Conservation (phyloP, 495 filamentous ascomycete species). For the Aspergillus sclerotiicarbonarius region DNA sequence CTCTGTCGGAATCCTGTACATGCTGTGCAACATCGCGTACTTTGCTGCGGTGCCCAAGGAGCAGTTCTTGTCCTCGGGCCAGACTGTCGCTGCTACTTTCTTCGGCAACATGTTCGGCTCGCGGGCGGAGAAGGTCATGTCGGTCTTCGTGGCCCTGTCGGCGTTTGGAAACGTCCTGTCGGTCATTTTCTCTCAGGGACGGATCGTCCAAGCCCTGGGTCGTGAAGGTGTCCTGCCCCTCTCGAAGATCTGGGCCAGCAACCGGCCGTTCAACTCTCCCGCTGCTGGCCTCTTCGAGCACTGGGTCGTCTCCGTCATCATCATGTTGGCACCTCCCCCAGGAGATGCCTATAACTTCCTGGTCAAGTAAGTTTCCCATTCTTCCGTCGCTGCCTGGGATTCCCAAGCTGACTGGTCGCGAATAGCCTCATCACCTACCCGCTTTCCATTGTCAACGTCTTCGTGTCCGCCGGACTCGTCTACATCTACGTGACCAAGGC, state of each 20-base stretch:
- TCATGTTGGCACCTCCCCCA: constrained; percentile 61
- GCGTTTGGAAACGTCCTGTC: constrained; percentile 69
- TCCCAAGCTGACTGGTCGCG: constrained; percentile 22
- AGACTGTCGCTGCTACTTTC: constrained; percentile 61
- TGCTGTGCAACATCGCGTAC: constrained; percentile 70
- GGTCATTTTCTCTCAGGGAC: constrained; percentile 67
- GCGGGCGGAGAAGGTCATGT: constrained; percentile 56
- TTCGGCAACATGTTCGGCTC: constrained; percentile 67
- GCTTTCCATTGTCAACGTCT: constrained; percentile 58
- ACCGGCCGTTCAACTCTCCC: constrained; percentile 61
- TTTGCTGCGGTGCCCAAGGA: constrained; percentile 65
- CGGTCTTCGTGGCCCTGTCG: constrained; percentile 70
- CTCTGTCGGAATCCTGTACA: constrained; percentile 62
- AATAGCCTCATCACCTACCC: constrained; percentile 59
- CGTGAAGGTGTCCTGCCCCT: constrained; percentile 64
- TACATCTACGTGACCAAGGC: constrained; percentile 54
- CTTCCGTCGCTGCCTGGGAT: constrained; percentile 16
- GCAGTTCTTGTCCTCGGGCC: constrained; percentile 57
- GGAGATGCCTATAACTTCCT: constrained; percentile 66
- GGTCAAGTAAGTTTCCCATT: constrained; percentile 46
- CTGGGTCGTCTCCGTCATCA: constrained; percentile 57
- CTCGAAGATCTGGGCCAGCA: constrained; percentile 62
- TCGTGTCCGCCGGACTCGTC: constrained; percentile 55
- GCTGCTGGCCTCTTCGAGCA: constrained; percentile 62
- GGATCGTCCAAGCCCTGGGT: constrained; percentile 64